A percentile compares a stretch with the other conserved stretches of the same genome.
Evolutionary conservation across 2,329 filamentous ascomycete species (phyloP).

Genomic region (Nemania bipapillata): DNA sequence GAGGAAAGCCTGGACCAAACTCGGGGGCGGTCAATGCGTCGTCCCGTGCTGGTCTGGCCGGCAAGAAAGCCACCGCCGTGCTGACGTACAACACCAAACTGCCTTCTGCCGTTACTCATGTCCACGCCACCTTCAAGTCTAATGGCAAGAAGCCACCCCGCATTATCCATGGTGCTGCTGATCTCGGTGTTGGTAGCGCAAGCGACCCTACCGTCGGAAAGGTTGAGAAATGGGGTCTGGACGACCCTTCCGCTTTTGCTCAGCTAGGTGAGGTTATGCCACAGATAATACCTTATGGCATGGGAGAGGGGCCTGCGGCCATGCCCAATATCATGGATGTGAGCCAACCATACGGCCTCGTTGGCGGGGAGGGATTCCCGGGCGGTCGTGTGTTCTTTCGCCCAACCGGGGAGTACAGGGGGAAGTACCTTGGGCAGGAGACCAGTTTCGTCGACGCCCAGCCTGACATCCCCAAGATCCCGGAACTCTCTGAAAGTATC

Average conservation of each 20-base stretch:
- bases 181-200: slow-evolving; percentile 78
- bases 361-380: slow-evolving; percentile 87
- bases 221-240: slow-evolving; percentile 82
- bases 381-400: slow-evolving; percentile 84
- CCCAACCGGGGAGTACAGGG: slow-evolving; percentile 76
- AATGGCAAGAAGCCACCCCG: slow-evolving; percentile 77
- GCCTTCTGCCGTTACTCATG: slow-evolving; percentile 78
- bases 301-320: slow-evolving; percentile 81
- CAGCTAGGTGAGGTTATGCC: slow-evolving; percentile 83
- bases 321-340: slow-evolving; percentile 90
- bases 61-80: slow-evolving; percentile 76
- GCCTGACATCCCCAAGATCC: slow-evolving; percentile 80
- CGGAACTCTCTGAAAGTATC: slow-evolving; percentile 74
- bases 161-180: slow-evolving; percentile 84
- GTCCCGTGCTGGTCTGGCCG: slow-evolving; percentile 61
- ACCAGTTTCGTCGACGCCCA: slow-evolving; percentile 70
- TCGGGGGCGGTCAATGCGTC: slow-evolving; percentile 64
- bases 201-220: slow-evolving; percentile 83
- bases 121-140: slow-evolving; percentile 78
- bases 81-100: slow-evolving; percentile 88
- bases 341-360: slow-evolving; percentile 83
- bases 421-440: slow-evolving; percentile 75
- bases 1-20: slow-evolving; percentile 78
- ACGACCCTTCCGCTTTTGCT: slow-evolving; percentile 77
- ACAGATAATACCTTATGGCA: slow-evolving; percentile 77